A percentile compares a stretch with the other conserved stretches of the same genome.
Evolutionary conservation across 495 filamentous ascomycete species (phyloP).

Genomic region (Talaromyces thailandensis): DNA sequence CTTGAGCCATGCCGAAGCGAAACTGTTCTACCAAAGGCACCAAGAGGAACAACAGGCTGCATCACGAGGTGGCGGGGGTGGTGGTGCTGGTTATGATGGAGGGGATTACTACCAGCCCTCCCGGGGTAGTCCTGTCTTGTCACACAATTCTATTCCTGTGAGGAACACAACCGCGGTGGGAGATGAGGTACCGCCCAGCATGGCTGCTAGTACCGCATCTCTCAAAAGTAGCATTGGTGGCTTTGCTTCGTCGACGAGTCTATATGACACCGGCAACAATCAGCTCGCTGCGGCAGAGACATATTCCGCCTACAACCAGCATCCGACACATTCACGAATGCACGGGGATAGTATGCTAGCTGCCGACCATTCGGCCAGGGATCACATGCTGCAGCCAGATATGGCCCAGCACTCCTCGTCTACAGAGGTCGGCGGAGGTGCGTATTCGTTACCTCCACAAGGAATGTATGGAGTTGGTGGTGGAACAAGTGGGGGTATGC

Average conservation of each 20-base stretch:
- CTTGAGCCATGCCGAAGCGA: constrained; percentile 83
- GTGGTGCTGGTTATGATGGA: not conserved
- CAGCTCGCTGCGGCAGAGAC: not conserved
- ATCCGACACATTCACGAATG: not conserved
- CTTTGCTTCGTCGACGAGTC: not conserved
- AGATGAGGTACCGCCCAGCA: constrained; percentile 6
- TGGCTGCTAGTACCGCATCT: constrained; percentile 6
- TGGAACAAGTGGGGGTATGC: constrained; percentile 36
- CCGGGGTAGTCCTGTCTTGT: constrained; percentile 14
- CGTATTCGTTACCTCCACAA: constrained; percentile 29
- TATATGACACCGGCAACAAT: not conserved
- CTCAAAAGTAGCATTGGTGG: constrained; percentile 7
- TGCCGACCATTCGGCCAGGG: constrained; percentile 36
- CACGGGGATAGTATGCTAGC: constrained; percentile 22
- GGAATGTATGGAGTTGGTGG: constrained; percentile 42
- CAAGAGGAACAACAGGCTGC: constrained; percentile 40
- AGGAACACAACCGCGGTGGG: constrained; percentile 4
- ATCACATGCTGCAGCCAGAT: constrained; percentile 17
- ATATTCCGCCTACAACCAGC: not conserved
- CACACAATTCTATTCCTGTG: constrained; percentile 6
- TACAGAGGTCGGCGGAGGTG: not conserved
- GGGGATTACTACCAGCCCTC: constrained; percentile 12
- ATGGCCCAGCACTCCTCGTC: not conserved
- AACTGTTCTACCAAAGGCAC: constrained; percentile 88
- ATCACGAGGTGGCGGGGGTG: not conserved